These are phyloP conservation scores for Curvularia verruculosa DNA, from an alignment of 2,329 filamentous ascomycete species.

Conservation along the genomic window DNA sequence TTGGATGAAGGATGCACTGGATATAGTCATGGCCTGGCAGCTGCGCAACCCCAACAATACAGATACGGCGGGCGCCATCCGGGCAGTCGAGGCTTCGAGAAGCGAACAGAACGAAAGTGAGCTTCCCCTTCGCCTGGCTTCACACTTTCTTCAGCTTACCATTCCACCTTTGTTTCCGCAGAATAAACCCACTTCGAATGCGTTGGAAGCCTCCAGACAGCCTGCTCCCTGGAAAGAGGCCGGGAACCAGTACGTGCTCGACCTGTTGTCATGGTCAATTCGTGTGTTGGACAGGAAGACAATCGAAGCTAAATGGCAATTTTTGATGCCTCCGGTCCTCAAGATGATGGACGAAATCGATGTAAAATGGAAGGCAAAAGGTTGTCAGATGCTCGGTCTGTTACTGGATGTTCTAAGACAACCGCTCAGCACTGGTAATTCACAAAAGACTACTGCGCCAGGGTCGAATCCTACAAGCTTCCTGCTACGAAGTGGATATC, in stretches of 20 bases:
- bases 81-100: conserved; percentile 50
- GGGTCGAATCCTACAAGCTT: conserved; percentile 54
- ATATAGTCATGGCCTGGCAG: conserved; percentile 86
- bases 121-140: conserved; percentile 56
- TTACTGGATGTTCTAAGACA: conserved; percentile 58
- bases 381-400: conserved; percentile 59
- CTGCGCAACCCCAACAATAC: conserved; percentile 73
- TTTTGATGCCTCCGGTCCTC: conserved; percentile 72
- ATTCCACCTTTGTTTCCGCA: conserved; percentile 69
- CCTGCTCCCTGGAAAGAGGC: conserved; percentile 64
- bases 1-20: conserved; percentile 84
- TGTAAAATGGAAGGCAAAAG: conserved; percentile 59
- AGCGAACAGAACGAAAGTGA: conserved; percentile 58
- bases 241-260: conserved; percentile 57
- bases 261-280: conserved; percentile 68
- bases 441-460: conserved; percentile 27
- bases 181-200: conserved; percentile 33
- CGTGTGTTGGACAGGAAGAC: conserved; percentile 55
- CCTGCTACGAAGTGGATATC: conserved; percentile 62
- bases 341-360: conserved; percentile 70
- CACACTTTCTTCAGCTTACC: conserved; percentile 65
- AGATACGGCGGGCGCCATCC: conserved; percentile 59
- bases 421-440: not conserved
- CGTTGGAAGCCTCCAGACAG: conserved; percentile 65
- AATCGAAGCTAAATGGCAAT: conserved; percentile 66